Percentiles rank a stretch among this genome's conserved stretches.
These are phyloP conservation scores for Acer campestre DNA, from an alignment of 345 rosid species.

Conservation along the genomic window DNA sequence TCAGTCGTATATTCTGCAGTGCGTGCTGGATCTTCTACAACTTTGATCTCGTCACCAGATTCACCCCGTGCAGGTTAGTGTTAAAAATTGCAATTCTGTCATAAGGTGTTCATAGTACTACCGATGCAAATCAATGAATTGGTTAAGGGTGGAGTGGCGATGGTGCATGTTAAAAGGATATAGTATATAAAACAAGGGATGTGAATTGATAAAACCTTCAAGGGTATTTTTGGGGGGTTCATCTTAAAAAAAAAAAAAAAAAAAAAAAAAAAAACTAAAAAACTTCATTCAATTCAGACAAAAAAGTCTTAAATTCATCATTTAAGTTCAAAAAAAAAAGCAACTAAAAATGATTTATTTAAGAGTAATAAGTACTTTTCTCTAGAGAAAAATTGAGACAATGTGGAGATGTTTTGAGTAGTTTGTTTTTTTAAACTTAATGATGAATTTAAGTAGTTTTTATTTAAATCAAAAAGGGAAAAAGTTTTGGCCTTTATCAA, in stretches of 20 bases:
- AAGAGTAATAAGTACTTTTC: too few species aligned
- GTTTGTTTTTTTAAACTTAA: too few species aligned
- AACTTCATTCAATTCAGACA: not conserved
- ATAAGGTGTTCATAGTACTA: too few species aligned
- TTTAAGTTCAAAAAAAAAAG: too few species aligned
- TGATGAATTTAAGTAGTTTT: not conserved
- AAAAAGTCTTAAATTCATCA: not conserved
- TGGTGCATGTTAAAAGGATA: not conserved
- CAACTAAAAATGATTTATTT: too few species aligned
- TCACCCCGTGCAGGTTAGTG: constrained; percentile 89
- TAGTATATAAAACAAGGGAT: not conserved
- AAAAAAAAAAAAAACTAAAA: not conserved
- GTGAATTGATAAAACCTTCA: not conserved
- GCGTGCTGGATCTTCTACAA: constrained; percentile 96
- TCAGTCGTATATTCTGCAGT: constrained; percentile 98
- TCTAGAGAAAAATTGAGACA: too few species aligned
- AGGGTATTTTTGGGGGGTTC: not conserved
- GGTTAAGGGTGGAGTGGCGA: not conserved
- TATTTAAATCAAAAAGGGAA: not conserved
- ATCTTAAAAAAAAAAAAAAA: not conserved
- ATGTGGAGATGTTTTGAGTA: not conserved
- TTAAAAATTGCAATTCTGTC: not conserved
- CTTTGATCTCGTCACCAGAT: constrained; percentile 81
- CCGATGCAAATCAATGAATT: not conserved
- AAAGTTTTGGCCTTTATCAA: not conserved